Evolutionary conservation across 2,329 filamentous ascomycete genomes (phyloP), one percentile per base, ranked within the genome.

Genomic region (Penicillium glabrum): DNA sequence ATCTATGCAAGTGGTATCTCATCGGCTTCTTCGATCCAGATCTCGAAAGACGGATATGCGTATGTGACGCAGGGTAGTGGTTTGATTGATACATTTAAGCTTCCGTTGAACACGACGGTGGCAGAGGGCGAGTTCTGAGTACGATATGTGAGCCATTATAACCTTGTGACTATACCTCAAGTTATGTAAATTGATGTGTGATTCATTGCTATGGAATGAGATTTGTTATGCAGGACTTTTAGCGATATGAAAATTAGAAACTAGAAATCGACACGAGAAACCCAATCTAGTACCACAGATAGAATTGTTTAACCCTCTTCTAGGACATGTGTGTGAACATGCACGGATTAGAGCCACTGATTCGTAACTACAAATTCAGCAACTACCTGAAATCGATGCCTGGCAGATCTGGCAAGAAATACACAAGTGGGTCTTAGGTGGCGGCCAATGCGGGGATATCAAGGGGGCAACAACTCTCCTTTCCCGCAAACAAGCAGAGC

Each of bases 1-100:
- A 39, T 60, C 26, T 46, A 59, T 46, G 61, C 46, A 26, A 53
- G 16, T 13, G 11, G 51, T 35, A 50, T 56, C 16, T 14, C 26
- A 16, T 49, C 56, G 0, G 37, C 53, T 31, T 57, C 58, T 24
- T 62, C 56, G 5, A 19, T 62, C 19, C 39, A 50, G 24, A 54
- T 51, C 49, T 35, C 44, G 39, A 31, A 35, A 14, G 19, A 27
- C 14, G n/a, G 41, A 33, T 35, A 47, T 47, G 46, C 46, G 11
- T 47, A 47, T 33, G 27, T 33, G 46, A 47, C 46, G 27, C 27
- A 29, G n/a, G 19, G 29, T 35, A 27, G 9, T 21, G 46, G 46
- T 3, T 47, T 29, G 26, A 19, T 47, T 26, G 27, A 31, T 21
- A 47, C 13, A 14, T 47, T 47, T 8, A 19, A 33, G 29, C 46